Evolutionary conservation across 2,329 filamentous ascomycete species (phyloP), one percentile per base, ranked within the genome.

Genomic region (Coleophoma cylindrospora): DNA sequence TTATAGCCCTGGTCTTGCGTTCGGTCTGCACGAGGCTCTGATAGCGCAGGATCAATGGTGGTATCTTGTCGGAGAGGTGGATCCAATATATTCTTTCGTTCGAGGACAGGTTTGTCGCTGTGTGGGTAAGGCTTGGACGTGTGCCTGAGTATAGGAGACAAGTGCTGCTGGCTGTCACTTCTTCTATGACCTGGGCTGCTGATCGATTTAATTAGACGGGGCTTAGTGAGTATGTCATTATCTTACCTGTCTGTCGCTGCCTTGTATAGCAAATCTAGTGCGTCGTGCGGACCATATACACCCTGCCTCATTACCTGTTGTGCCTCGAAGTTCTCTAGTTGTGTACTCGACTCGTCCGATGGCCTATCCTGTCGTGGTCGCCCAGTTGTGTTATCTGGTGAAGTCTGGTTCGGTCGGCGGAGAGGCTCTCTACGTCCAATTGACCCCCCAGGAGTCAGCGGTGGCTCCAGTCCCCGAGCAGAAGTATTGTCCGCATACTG

Each of bases 271-370:
- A 96, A 75, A 66, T 96, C 91, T 44, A 97, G 76, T 21, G 92
- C 92, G 72, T 97, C 92, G 63, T 96, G 91, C 3, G 89, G 91
- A 34, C 91, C 91, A 67, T 91, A 95, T 41, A 97, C 84, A 58
- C 89, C 87, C 49, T 72, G 75, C 33, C 81, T 72, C 81, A 86
- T 84, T 51, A 85, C 80, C 9, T 75, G 74, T 62, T 80, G 79
- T 19, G 82, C 82, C 67, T 86, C 82, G 6, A 81, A 69, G 60
- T 86, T 86, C 64, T 85, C 81, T 19, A 85, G 66, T 45, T 80
- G 81, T 51, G 77, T 77, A 57, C 83, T 83, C 27, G 74, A 74
- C 56, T 84, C 81, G 36, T 78, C 78, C 12, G 70, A 43, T 27
- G 53, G 61, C 58, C 43, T 61, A 55, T 47, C 66, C 61, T 47